These are phyloP conservation scores for Entomortierella chlamydospora DNA, from an alignment of 192 early-diverging fungal species.

Conservation along the genomic window DNA sequence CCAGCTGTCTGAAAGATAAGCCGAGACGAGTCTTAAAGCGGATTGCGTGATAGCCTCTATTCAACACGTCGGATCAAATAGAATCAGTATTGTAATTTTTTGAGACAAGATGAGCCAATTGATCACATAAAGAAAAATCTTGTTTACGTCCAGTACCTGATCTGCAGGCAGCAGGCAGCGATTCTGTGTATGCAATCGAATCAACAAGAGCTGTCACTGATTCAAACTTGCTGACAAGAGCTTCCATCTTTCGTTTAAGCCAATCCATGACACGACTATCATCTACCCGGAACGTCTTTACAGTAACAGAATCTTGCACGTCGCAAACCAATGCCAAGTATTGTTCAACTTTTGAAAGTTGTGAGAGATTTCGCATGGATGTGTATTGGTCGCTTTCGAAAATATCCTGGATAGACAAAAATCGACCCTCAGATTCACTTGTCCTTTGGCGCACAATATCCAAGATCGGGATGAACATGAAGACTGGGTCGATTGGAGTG, in stretches of 20 bases:
- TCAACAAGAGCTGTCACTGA: constrained; percentile 11
- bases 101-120: too few relatives aligned
- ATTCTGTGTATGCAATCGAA: constrained; percentile 47
- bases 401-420: constrained; percentile 46
- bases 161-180: constrained; percentile 20
- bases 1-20: constrained; percentile 49
- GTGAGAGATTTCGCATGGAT: constrained; percentile 40
- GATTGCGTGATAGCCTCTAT: constrained; percentile 45
- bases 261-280: constrained; percentile 52
- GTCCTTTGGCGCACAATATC: constrained; percentile 54
- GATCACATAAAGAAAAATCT: too few relatives aligned
- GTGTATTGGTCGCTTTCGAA: constrained; percentile 55
- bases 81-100: too few relatives aligned
- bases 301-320: constrained; percentile 9
- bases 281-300: constrained; percentile 52
- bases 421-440: constrained; percentile 44
- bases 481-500: constrained; percentile 59
- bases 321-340: constrained; percentile 48
- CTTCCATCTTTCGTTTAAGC: constrained; percentile 53
- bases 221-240: constrained; percentile 17
- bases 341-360: constrained; percentile 21
- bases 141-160: constrained; percentile 10
- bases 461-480: constrained; percentile 59
- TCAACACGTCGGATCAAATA: too few relatives aligned
- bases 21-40: constrained; percentile 28